Conservation (phyloP, 192 early-diverging fungal species). For the Funneliformis mosseae region DNA sequence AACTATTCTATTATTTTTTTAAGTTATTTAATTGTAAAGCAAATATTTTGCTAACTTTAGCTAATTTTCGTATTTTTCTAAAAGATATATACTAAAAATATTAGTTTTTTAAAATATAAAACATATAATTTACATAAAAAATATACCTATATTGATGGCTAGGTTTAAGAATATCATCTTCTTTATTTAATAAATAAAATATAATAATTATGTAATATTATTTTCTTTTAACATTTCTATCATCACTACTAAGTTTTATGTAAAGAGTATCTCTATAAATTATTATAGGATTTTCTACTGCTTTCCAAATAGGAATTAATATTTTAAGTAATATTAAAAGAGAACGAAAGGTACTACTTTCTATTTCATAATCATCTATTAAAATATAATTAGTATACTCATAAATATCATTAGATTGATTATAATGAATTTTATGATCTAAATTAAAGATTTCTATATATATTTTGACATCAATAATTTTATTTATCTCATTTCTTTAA, state of each 20-base stretch:
- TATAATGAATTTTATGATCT: no score
- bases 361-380: background rate
- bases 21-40: no score
- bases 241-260: background rate
- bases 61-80: background rate
- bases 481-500: no score
- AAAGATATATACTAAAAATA: conserved; percentile 7
- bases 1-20: no score
- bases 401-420: no score
- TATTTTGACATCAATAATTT: no score
- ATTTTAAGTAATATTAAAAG: background rate
- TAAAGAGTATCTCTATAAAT: background rate
- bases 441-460: no score
- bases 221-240: background rate
- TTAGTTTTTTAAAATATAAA: no score
- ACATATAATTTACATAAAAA: no score
- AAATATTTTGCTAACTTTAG: no score
- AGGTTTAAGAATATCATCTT: background rate
- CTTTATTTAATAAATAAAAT: conserved; percentile 8
- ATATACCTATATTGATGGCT: background rate
- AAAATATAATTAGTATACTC: no score
- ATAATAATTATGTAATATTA: background rate
- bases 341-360: background rate
- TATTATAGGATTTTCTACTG: background rate
- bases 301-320: background rate